These are phyloP conservation scores for Wickerhamomyces bovis DNA, from an alignment of 805 yeast species.

Conservation along the genomic window DNA sequence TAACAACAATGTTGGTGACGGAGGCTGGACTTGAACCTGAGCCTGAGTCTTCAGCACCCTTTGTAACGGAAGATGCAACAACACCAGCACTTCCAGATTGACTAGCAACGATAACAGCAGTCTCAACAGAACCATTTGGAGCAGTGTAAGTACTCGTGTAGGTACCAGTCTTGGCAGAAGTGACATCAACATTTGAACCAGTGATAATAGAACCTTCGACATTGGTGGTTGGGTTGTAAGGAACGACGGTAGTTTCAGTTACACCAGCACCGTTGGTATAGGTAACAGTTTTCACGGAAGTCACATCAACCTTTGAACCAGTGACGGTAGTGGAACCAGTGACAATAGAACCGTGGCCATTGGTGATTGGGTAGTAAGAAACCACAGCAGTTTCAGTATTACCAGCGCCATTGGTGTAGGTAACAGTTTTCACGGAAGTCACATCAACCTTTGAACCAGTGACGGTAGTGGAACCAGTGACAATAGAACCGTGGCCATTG, in stretches of 20 bases:
- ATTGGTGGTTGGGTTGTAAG: constrained; percentile 2
- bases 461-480: constrained; percentile 1
- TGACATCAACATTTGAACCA: background rate
- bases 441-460: background rate
- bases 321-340: constrained; percentile 4
- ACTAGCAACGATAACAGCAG: background rate
- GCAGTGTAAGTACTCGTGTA: background rate
- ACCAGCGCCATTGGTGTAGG: constrained; percentile 1
- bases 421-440: background rate
- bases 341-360: background rate
- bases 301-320: constrained; percentile 1
- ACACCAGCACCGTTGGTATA: background rate
- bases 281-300: too few relatives aligned
- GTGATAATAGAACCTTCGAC: background rate
- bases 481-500: background rate
- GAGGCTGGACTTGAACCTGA: background rate
- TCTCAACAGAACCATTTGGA: background rate
- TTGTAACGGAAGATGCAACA: background rate
- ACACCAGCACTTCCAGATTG: constrained; percentile 2
- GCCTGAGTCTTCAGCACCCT: background rate
- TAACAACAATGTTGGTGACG: background rate
- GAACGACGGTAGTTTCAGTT: constrained; percentile 2
- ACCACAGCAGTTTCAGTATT: constrained; percentile 3
- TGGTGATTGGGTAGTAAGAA: constrained; percentile 5
- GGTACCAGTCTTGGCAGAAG: background rate